Conservation (phyloP, 2,329 filamentous ascomycete species). For the Fusarium camptoceras region DNA sequence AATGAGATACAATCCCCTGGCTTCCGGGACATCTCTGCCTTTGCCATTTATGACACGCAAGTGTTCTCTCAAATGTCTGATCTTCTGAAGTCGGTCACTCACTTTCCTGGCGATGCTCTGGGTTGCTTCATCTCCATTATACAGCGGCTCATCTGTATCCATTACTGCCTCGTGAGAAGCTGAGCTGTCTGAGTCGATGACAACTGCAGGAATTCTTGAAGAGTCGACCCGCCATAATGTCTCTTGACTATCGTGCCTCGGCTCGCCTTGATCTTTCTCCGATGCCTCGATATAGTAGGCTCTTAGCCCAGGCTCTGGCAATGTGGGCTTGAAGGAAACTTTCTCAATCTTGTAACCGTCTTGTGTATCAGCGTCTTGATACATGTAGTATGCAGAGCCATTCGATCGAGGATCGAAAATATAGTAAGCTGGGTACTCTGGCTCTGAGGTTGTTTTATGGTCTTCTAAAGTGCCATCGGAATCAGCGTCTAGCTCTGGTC, state of each 20-base stretch:
- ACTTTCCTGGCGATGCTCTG: slow-evolving; percentile 36
- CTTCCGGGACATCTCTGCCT: slow-evolving; percentile 22
- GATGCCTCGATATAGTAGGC: slow-evolving; percentile 29
- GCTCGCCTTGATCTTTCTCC: slow-evolving; percentile 11
- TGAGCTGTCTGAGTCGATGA: not conserved
- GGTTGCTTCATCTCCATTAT: slow-evolving; percentile 15
- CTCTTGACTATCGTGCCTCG: slow-evolving; percentile 9
- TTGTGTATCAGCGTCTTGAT: slow-evolving; percentile 18
- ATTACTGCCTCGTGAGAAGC: not conserved
- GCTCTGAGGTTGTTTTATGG: not conserved
- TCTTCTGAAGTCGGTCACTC: slow-evolving; percentile 35
- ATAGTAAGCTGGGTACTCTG: slow-evolving; percentile 29
- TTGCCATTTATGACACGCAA: slow-evolving; percentile 24
- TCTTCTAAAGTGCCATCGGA: not conserved
- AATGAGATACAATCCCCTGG: slow-evolving; percentile 40
- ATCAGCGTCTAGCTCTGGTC: slow-evolving; percentile 8
- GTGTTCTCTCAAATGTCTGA: slow-evolving; percentile 30
- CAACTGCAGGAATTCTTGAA: not conserved
- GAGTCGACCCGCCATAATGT: slow-evolving; percentile 11
- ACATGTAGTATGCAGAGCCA: slow-evolving; percentile 31
- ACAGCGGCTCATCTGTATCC: slow-evolving; percentile 6
- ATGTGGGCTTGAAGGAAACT: slow-evolving; percentile 27
- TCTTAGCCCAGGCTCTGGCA: slow-evolving; percentile 5
- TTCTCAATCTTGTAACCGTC: slow-evolving; percentile 17
- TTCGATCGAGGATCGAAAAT: slow-evolving; percentile 32